Evolutionary conservation across 2,329 filamentous ascomycete genomes (phyloP), one percentile per base, ranked within the genome.

Genomic region (Chalara sp.): DNA sequence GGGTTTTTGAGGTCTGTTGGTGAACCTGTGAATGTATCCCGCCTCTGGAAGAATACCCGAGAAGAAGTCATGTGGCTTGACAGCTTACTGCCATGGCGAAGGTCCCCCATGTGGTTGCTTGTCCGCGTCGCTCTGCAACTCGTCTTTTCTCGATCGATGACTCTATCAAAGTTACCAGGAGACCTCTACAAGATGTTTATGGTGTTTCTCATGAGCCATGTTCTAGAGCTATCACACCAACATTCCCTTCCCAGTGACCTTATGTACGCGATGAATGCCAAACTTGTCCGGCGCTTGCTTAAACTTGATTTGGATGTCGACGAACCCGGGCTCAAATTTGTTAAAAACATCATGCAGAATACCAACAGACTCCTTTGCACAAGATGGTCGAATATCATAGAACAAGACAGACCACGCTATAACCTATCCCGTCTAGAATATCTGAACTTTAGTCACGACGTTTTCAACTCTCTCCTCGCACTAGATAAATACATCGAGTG

Each of bases 111-210:
- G n/a, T n/a, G n/a, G n/a, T n/a, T n/a, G n/a, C n/a, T n/a, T n/a
- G n/a, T n/a, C n/a, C n/a, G n/a, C n/a, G n/a, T n/a, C n/a, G n/a
- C n/a, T n/a, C n/a, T n/a, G n/a, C n/a, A n/a, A n/a, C n/a, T n/a
- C n/a, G n/a, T n/a, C n/a, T n/a, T n/a, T n/a, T n/a, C n/a, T n/a
- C n/a, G n/a, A n/a, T n/a, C n/a, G n/a, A n/a, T n/a, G n/a, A n/a
- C n/a, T n/a, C n/a, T n/a, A n/a, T n/a, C 41, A 10, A 40, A 21
- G 6, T 6, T 32, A 3, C 12, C 37, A 32, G 49, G 50, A 12
- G 43, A 28, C 5, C 48, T 63, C 0, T 83, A 80, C 64, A 83
- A 83, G 51, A 52, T 58, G 0, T 75, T 76, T 55, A 77, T 81
- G 71, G 44, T 72, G 0, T 74, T 69, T 21, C 64, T 78, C 55